Conservation (phyloP, 164 flowering plant genomes). For the Stephania yunnanensis region DNA sequence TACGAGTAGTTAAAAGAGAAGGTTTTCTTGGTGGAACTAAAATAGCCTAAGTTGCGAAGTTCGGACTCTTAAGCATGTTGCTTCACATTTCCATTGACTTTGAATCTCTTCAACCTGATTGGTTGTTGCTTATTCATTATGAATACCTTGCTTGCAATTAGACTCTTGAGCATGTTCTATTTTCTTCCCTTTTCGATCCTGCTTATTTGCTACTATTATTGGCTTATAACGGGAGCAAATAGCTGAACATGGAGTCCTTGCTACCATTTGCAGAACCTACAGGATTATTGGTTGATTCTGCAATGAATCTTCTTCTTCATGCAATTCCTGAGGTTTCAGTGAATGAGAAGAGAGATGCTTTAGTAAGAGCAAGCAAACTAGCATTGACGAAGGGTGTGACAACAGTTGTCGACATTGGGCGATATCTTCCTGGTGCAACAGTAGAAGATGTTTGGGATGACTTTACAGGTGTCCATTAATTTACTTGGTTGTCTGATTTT, state of each 20-base stretch:
- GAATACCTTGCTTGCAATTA: background rate
- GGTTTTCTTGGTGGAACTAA: too few relatives aligned
- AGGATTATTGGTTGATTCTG: constrained; percentile 91
- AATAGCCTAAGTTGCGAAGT: too few relatives aligned
- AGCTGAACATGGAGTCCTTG: background rate
- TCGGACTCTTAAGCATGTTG: too few relatives aligned
- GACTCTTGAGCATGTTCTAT: background rate
- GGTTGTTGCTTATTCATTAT: background rate
- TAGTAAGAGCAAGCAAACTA: constrained; percentile 65
- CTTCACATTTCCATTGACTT: too few relatives aligned
- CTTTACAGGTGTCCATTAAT: constrained; percentile 56
- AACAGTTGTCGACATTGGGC: constrained; percentile 93
- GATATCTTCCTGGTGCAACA: constrained; percentile 71
- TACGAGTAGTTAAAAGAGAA: too few relatives aligned
- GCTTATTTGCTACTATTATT: background rate
- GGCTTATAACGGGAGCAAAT: background rate
- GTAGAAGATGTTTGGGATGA: constrained; percentile 74
- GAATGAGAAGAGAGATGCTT: constrained; percentile 79
- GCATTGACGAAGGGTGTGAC: constrained; percentile 87
- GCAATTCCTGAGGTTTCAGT: constrained; percentile 64
- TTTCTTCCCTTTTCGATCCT: too few relatives aligned
- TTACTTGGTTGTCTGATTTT: background rate
- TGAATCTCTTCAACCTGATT: too few relatives aligned
- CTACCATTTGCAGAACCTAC: constrained; percentile 66
- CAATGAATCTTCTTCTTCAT: constrained; percentile 57